A percentile compares a stretch with the other conserved stretches of the same genome.
Conservation (phyloP, 495 filamentous ascomycete species). For the Neurospora tetraspora region DNA sequence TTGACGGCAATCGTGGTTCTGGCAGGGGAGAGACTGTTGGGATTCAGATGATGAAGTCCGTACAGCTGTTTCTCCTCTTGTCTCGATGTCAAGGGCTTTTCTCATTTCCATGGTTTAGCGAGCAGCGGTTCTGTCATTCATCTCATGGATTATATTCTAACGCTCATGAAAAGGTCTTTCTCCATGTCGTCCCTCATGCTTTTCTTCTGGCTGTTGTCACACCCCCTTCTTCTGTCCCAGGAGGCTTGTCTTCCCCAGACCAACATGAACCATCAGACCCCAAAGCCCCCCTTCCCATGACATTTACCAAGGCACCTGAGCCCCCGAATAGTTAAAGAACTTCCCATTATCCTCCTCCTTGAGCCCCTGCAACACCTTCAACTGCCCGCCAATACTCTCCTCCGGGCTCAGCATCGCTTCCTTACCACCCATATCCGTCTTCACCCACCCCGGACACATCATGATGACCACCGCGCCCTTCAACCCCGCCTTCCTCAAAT, state of each 20-base stretch:
- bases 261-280: no score
- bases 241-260: no score
- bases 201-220: no score
- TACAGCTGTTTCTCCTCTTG: background rate
- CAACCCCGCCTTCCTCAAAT: conserved; percentile 17
- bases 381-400: conserved; percentile 32
- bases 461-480: conserved; percentile 37
- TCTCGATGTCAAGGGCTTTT: background rate
- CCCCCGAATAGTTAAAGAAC: conserved; percentile 18
- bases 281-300: background rate
- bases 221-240: background rate
- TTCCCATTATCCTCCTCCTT: conserved; percentile 30
- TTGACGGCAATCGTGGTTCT: background rate
- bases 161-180: no score
- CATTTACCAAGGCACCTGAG: conserved; percentile 19
- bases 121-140: background rate
- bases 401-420: conserved; percentile 36
- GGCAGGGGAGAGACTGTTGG: background rate
- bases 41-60: background rate
- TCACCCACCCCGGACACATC: conserved; percentile 54
- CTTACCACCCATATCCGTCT: conserved; percentile 50
- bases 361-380: conserved; percentile 19
- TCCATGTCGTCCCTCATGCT: background rate
- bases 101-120: no score
- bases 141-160: background rate